Percentiles rank a stretch among this genome's conserved stretches.
These are phyloP conservation scores for Licmophora abbreviata DNA, from an alignment of 108 stramenopile genomes.

Conservation along the genomic window DNA sequence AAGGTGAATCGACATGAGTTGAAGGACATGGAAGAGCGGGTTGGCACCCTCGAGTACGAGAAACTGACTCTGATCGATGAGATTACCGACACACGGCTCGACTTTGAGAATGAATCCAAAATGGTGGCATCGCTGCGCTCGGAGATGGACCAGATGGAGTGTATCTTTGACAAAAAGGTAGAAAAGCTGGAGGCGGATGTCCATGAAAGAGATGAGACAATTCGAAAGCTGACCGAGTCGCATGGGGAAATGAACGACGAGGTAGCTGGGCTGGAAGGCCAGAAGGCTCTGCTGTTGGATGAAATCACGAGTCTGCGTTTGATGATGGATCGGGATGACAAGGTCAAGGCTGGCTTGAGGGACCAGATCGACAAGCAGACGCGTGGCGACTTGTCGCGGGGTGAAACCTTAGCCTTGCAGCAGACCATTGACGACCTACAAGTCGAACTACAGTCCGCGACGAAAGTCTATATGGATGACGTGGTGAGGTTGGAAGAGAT, in stretches of 20 bases:
- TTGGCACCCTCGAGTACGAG: slow-evolving; percentile 7
- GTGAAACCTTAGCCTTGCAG: neutral
- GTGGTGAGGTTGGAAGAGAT: neutral
- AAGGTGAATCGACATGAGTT: slow-evolving; percentile 6
- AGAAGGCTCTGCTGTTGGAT: neutral
- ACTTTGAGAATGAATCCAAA: neutral
- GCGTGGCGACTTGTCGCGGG: neutral
- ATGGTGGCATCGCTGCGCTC: neutral
- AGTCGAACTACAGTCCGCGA: neutral
- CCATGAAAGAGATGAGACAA: neutral
- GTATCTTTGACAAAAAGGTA: neutral
- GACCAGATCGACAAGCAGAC: neutral
- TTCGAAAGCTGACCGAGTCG: neutral
- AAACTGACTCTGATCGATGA: neutral
- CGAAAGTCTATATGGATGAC: neutral
- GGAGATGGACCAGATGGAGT: neutral
- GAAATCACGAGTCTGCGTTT: neutral
- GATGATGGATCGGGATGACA: neutral
- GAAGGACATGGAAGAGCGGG: slow-evolving; percentile 4
- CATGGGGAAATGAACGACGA: neutral
- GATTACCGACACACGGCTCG: neutral
- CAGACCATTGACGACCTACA: neutral
- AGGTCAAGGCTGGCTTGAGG: neutral
- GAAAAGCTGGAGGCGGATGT: neutral
- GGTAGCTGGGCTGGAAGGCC: neutral